phyloP scores from a whole-genome alignment of 2,329 filamentous ascomycete species.

The Fusarium kyushuense region DNA sequence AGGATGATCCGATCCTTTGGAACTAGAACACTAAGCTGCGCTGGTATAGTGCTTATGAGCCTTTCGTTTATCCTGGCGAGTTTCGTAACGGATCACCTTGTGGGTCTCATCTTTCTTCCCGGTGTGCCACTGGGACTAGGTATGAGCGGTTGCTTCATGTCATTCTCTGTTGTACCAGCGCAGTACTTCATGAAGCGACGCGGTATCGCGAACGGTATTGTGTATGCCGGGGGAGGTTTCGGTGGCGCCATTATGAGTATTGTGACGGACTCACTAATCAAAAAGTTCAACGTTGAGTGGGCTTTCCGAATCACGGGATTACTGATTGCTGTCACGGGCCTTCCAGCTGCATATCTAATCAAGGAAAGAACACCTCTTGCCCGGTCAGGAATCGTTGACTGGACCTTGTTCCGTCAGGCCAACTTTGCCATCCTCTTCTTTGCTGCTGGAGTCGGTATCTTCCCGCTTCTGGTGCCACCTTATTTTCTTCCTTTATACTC shows the following conservation, averaged over 20 bases:
- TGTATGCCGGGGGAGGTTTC: conserved; percentile 66
- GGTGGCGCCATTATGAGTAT: conserved; percentile 67
- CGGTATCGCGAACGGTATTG: conserved; percentile 67
- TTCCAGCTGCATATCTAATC: conserved; percentile 67
- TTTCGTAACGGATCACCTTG: conserved; percentile 41
- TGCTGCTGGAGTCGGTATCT: conserved; percentile 67
- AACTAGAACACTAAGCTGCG: conserved; percentile 25
- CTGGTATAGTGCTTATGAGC: conserved; percentile 5
- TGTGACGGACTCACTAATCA: conserved; percentile 61
- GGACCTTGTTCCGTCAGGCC: conserved; percentile 64
- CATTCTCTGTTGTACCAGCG: conserved; percentile 47
- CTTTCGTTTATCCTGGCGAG: conserved; percentile 31
- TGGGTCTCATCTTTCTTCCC: conserved; percentile 48
- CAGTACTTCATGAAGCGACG: conserved; percentile 68
- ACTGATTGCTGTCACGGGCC: conserved; percentile 63
- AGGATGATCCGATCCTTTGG: conserved; percentile 29
- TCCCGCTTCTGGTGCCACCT: conserved; percentile 70
- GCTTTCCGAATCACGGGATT: conserved; percentile 66
- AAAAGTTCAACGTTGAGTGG: conserved; percentile 61
- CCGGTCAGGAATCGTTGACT: conserved; percentile 59
- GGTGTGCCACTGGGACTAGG: conserved; percentile 44
- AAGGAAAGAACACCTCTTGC: conserved; percentile 55
- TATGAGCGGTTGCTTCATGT: conserved; percentile 50
- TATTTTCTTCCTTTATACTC: conserved; percentile 71
- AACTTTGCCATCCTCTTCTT: conserved; percentile 66